Evolutionary conservation across 139 green algal species (phyloP).

Genomic region (Chlamydomonas incerta): DNA sequence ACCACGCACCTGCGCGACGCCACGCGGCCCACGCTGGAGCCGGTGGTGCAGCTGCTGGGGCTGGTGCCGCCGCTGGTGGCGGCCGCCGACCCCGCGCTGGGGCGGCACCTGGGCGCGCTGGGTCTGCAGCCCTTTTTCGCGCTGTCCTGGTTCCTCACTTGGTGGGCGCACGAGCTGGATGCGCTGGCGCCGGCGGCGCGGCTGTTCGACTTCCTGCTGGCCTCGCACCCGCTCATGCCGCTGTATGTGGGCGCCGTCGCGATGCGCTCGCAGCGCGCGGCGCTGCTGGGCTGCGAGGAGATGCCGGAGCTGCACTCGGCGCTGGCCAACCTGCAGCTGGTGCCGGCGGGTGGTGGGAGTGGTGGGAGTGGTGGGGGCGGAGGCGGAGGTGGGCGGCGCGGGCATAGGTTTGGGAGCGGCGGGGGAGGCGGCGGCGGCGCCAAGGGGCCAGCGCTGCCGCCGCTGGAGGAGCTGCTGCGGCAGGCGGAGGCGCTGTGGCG

Average conservation of each 20-base stretch:
- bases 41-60: conserved; percentile 76
- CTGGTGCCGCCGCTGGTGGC: conserved; percentile 74
- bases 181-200: conserved; percentile 67
- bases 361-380: background rate
- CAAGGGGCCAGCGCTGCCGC: background rate
- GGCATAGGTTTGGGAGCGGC: too few relatives aligned
- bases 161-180: conserved; percentile 87
- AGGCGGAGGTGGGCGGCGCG: background rate
- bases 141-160: conserved; percentile 86
- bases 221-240: conserved; percentile 89
- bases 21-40: conserved; percentile 76
- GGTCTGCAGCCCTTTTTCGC: conserved; percentile 78
- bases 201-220: conserved; percentile 93
- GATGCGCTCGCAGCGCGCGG: conserved; percentile 60
- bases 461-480: conserved; percentile 12
- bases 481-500: conserved; percentile 30
- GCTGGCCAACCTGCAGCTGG: conserved; percentile 68
- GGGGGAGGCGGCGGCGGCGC: background rate
- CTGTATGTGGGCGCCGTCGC: conserved; percentile 87
- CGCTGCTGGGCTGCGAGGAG: conserved; percentile 67
- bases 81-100: conserved; percentile 56
- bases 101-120: conserved; percentile 41
- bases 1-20: conserved; percentile 81
- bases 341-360: background rate
- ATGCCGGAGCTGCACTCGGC: conserved; percentile 71